Evolutionary conservation across 2,329 filamentous ascomycete genomes (phyloP).

Genomic region (Ceratocystiopsis brevicomis): DNA sequence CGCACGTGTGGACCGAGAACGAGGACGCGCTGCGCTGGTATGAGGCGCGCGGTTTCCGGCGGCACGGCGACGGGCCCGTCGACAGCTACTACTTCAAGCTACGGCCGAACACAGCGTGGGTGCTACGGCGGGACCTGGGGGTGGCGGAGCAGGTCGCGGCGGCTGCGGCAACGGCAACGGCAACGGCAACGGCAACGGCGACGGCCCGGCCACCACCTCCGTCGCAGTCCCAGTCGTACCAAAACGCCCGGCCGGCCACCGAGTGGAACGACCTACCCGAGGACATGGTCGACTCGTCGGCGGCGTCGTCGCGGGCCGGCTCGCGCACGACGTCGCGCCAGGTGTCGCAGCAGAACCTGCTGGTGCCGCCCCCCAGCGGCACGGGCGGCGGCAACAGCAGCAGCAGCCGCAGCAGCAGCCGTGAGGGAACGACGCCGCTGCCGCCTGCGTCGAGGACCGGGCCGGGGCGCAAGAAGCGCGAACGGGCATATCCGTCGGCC

Average conservation of each 20-base stretch:
- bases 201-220: constrained; percentile 1
- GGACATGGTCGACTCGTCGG: constrained; percentile 28
- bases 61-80: constrained; percentile 25
- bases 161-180: background rate
- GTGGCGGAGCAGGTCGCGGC: constrained; percentile 4
- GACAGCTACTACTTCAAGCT: constrained; percentile 43
- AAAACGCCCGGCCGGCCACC: constrained; percentile 36
- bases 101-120: constrained; percentile 40
- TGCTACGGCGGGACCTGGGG: constrained; percentile 30
- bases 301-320: constrained; percentile 6
- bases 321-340: constrained; percentile 1
- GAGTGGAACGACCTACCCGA: constrained; percentile 49
- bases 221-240: constrained; percentile 27
- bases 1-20: constrained; percentile 52
- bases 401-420: background rate
- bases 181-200: constrained; percentile 6
- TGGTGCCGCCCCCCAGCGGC: constrained; percentile 5
- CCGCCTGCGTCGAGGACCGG: constrained; percentile 26
- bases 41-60: constrained; percentile 33
- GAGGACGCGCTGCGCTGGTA: constrained; percentile 46
- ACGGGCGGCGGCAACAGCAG: background rate
- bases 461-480: constrained; percentile 29
- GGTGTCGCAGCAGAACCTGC: constrained; percentile 4
- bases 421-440: background rate
- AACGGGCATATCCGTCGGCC: constrained; percentile 41